Evolutionary conservation across 257 asterid genomes (phyloP).

Genomic region (Orobanche coerulescens): DNA sequence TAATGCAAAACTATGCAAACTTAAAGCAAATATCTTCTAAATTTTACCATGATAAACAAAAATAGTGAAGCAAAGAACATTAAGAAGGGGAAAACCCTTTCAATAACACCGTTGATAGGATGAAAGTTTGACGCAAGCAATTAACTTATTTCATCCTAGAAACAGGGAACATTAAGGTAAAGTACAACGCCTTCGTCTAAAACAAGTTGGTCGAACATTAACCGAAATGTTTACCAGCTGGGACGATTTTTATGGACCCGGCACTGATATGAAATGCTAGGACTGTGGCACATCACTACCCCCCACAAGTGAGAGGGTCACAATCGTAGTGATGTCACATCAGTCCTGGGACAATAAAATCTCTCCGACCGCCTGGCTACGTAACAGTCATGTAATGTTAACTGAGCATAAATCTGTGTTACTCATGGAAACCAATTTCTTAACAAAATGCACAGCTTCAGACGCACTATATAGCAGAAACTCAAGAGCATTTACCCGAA

Average conservation of each 20-base stretch:
- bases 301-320: no score
- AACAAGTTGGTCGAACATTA: background rate
- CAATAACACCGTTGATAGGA: background rate
- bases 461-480: background rate
- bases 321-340: no score
- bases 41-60: background rate
- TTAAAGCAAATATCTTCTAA: background rate
- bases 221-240: no score
- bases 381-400: no score
- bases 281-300: no score
- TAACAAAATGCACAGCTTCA: background rate
- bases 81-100: background rate
- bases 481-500: background rate
- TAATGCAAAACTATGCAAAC: background rate
- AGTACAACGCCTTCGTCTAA: background rate
- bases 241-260: no score
- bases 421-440: background rate
- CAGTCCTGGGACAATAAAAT: no score
- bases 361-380: no score
- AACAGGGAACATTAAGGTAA: background rate
- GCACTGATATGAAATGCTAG: no score
- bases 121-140: background rate
- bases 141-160: background rate
- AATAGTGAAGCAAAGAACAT: background rate
- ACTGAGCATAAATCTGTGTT: background rate